Evolutionary conservation across 805 yeast genomes (phyloP).

Genomic region (Cyberlindnera mississippiensis): DNA sequence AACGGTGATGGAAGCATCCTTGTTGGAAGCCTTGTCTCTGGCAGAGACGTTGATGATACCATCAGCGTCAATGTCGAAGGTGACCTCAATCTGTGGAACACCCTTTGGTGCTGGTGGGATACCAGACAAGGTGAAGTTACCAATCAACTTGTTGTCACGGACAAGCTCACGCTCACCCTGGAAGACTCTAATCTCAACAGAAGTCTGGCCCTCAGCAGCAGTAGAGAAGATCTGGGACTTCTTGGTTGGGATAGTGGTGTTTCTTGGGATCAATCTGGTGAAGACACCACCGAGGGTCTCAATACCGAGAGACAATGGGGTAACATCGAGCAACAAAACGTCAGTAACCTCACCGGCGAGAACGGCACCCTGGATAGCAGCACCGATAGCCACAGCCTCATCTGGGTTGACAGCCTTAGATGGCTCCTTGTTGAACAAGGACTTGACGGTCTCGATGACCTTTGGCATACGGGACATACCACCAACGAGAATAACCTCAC

Average conservation of each 20-base stretch:
- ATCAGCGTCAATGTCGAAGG: conserved; percentile 44
- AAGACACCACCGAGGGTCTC: conserved; percentile 99
- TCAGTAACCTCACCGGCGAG: conserved; percentile 83
- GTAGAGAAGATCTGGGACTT: conserved; percentile 98
- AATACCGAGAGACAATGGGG: conserved; percentile 97
- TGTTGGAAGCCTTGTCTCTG: conserved; percentile 75
- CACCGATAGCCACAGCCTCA: conserved; percentile 87
- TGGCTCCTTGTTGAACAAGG: conserved; percentile 60
- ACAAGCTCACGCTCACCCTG: conserved; percentile 89
- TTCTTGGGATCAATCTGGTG: conserved; percentile 98
- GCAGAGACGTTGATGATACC: conserved; percentile 83
- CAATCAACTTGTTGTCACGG: conserved; percentile 78
- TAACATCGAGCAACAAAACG: conserved; percentile 93
- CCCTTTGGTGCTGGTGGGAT: conserved; percentile 80
- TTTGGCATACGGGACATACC: conserved; percentile 92
- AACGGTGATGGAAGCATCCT: conserved; percentile 68
- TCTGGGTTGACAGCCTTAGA: conserved; percentile 80
- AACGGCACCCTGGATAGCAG: conserved; percentile 87
- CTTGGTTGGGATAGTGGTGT: conserved; percentile 98
- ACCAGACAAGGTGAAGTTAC: conserved; percentile 68
- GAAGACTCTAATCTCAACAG: conserved; percentile 96
- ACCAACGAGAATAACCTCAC: conserved; percentile 77
- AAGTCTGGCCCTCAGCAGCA: conserved; percentile 98
- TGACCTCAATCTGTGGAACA: conserved; percentile 72
- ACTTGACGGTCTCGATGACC: conserved; percentile 60